Base-by-base conservation (phyloP, 257 asterid species). In the Solanum virginianum region DNA sequence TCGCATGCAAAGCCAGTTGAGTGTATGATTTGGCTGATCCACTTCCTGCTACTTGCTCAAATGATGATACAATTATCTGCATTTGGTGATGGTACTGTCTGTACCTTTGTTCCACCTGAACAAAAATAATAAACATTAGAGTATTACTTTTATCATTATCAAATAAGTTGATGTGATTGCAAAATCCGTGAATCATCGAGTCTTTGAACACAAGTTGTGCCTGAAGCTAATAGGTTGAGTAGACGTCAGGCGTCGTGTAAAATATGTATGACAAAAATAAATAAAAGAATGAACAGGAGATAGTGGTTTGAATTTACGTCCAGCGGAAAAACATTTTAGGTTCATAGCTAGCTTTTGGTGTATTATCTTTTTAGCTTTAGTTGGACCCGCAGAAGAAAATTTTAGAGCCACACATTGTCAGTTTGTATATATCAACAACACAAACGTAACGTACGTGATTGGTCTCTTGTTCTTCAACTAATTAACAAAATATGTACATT, bases 31-130 rank as follows among this genome's bases (percentile, higher is more conserved):
- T 88, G 7, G 96, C 94, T 2, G 98, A 90, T 1, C 97, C 93
- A 7, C 56, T 75, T 51, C 98, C 97, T 11, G 98, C 94, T 41
- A 89, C 93, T 72, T 92, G 90, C 89, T 94, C 94, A 47, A 94
- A 93, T 17, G 93, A 85, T 17, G 90, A 77, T 15, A 92, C 90
- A 1, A 92, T 87, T 22, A 91, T 88, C 65, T 93, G 95, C 95
- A 93, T 94, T 59, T 93, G 93, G 41, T 92, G 90, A 55, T 91
- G 91, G 88, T 94, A 93, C 32, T 90, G 92, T 71, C 89, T 88
- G 90, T 89, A 91, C 80, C 97, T 88, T 82, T 91, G 95, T 77
- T 94, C 98, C 89, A 94, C 97, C 98, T 94, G 65, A 66, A 45
- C 43, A 17, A 22, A 36, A 39, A 57, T 43, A 22, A 12, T 12